Conservation (phyloP, 805 yeast genomes). For the Monosporozyma aerobia region DNA sequence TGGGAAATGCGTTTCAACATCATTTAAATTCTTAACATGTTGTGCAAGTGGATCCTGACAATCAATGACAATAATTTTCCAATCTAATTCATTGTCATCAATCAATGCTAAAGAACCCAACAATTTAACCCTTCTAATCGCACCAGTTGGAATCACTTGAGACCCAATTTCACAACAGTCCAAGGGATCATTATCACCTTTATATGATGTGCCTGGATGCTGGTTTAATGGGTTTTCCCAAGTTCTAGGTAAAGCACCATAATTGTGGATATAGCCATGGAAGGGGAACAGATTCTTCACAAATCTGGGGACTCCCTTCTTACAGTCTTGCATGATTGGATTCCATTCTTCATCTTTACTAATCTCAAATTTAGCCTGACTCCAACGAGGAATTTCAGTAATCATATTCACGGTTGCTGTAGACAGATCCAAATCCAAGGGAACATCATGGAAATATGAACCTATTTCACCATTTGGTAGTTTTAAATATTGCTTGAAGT, state of each 20-base stretch:
- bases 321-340: constrained; percentile 78
- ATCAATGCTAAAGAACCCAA: constrained; percentile 71
- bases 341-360: constrained; percentile 47
- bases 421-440: constrained; percentile 35
- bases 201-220: constrained; percentile 37
- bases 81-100: constrained; percentile 94
- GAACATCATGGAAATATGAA: constrained; percentile 68
- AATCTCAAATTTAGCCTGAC: constrained; percentile 78
- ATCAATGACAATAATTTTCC: constrained; percentile 77
- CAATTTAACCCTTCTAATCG: constrained; percentile 55
- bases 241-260: constrained; percentile 86
- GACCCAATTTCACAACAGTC: constrained; percentile 89
- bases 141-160: constrained; percentile 49
- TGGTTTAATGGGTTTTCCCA: constrained; percentile 84
- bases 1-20: constrained; percentile 60
- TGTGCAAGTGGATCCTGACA: constrained; percentile 55
- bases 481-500: constrained; percentile 38
- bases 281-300: constrained; percentile 74
- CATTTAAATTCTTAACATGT: constrained; percentile 52
- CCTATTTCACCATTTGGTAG: constrained; percentile 38
- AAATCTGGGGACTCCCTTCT: constrained; percentile 58
- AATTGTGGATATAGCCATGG: constrained; percentile 79
- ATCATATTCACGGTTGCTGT: constrained; percentile 49
- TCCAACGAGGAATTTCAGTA: constrained; percentile 74
- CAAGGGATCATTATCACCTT: constrained; percentile 91